Evolutionary conservation across 202 grass and related monocot species (phyloP).

Genomic region (Dendrocalamus latiflorus): DNA sequence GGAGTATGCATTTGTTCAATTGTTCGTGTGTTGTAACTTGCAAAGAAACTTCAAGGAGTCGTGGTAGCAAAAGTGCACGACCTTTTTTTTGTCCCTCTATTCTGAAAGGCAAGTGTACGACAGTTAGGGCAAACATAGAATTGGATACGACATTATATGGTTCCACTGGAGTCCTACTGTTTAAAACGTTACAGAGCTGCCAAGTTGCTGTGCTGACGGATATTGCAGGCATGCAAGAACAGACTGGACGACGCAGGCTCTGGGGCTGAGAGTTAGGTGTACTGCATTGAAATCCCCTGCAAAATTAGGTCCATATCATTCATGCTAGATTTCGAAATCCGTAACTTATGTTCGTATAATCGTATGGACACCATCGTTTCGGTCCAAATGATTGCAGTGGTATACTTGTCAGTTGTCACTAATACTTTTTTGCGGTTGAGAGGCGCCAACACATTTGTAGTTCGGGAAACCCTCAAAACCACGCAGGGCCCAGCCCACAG

Average conservation of each 20-base stretch:
- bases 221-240: not conserved
- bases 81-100: not conserved
- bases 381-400: no score
- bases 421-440: no score
- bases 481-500: no score
- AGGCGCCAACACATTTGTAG: no score
- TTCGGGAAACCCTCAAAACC: no score
- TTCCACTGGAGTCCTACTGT: not conserved
- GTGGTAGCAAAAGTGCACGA: not conserved
- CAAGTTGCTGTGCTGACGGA: not conserved
- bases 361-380: no score
- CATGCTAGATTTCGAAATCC: no score
- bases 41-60: not conserved
- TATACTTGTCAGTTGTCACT: no score
- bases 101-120: not conserved
- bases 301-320: no score
- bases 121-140: not conserved
- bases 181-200: not conserved
- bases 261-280: not conserved
- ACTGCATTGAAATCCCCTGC: conserved; percentile 5
- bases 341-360: no score
- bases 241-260: not conserved
- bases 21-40: not conserved
- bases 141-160: not conserved
- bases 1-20: no score